Evolutionary conservation across 192 early-diverging fungal genomes (phyloP).

Genomic region (Coemansia biformis): DNA sequence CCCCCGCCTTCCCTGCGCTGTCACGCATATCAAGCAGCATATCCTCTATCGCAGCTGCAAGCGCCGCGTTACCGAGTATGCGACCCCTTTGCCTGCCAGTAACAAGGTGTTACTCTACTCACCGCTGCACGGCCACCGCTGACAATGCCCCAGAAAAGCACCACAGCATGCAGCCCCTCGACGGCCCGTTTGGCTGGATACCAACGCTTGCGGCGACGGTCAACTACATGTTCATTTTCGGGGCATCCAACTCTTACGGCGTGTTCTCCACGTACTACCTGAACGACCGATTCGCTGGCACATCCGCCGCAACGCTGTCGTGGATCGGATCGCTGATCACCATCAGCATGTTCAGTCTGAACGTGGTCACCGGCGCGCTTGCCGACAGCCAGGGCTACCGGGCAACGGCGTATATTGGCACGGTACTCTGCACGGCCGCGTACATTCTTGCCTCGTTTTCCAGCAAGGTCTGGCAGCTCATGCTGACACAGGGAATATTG

Average conservation of each 20-base stretch:
- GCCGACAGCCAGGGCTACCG: conserved; percentile 31
- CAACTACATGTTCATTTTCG: conserved; percentile 35
- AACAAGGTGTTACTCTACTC: too few species aligned
- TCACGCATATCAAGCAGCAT: too few species aligned
- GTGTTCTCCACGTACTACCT: conserved; percentile 45
- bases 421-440: conserved; percentile 19
- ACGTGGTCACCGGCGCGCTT: conserved; percentile 25
- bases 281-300: conserved; percentile 13
- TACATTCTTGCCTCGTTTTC: conserved; percentile 40
- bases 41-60: too few species aligned
- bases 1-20: too few species aligned
- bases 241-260: conserved; percentile 39
- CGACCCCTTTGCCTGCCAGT: too few species aligned
- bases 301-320: conserved; percentile 22
- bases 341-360: conserved; percentile 21
- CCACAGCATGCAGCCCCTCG: background rate
- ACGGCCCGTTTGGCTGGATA: conserved; percentile 31
- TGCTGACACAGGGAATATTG: conserved; percentile 67
- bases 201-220: conserved; percentile 15
- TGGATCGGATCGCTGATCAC: conserved; percentile 43
- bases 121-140: too few species aligned
- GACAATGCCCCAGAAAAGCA: too few species aligned
- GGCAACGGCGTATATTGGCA: conserved; percentile 19
- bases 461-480: conserved; percentile 61
- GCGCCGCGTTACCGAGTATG: too few species aligned